phyloP scores from a whole-genome alignment of 495 filamentous ascomycete species.

The Hypomontagnella submonticulosa region DNA sequence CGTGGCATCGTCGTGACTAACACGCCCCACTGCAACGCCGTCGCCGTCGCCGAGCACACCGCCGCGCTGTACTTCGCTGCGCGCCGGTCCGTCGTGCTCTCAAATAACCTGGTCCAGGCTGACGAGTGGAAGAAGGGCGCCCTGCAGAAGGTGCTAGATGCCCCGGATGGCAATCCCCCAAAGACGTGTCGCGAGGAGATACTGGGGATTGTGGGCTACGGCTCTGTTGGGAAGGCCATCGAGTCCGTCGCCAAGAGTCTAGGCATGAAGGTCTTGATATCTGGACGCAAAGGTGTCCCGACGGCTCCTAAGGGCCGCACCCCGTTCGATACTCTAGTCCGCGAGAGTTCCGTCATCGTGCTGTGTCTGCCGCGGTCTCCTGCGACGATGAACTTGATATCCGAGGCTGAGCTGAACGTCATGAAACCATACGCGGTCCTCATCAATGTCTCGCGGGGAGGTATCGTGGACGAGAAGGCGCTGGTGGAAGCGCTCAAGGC shows the following conservation, averaged over 20 bases:
- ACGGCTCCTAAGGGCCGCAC: constrained; percentile 50
- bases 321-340: constrained; percentile 59
- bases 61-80: constrained; percentile 65
- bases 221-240: constrained; percentile 58
- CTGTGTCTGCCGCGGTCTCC: constrained; percentile 58
- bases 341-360: constrained; percentile 60
- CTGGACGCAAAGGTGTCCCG: constrained; percentile 58
- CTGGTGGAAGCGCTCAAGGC: constrained; percentile 60
- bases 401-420: constrained; percentile 56
- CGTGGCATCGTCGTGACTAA: constrained; percentile 60
- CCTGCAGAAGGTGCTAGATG: constrained; percentile 44
- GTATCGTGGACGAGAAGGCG: constrained; percentile 66
- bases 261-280: constrained; percentile 64
- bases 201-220: constrained; percentile 64
- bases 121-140: constrained; percentile 50
- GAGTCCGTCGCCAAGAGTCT: constrained; percentile 49
- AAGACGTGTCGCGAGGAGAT: constrained; percentile 55
- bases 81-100: constrained; percentile 57
- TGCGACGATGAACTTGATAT: constrained; percentile 60
- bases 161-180: constrained; percentile 52
- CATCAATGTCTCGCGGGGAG: constrained; percentile 67
- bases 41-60: constrained; percentile 65
- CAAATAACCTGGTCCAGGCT: constrained; percentile 48
- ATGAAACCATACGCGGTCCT: constrained; percentile 63
- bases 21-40: constrained; percentile 61